Base-by-base conservation (phyloP, 1,284 basidiomycete genomes). In the Pseudozyma sp. region DNA sequence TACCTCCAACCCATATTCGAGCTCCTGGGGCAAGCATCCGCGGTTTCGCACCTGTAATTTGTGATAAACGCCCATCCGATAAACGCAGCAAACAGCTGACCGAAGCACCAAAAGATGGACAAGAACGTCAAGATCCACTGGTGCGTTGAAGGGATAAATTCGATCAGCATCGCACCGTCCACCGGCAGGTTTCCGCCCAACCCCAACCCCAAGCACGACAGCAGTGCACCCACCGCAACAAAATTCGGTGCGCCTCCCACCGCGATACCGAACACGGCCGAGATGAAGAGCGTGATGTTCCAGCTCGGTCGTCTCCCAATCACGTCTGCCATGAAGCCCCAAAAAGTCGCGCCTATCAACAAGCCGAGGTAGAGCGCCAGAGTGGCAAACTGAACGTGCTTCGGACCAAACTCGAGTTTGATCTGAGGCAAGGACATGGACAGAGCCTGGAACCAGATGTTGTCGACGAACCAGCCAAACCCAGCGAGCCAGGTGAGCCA, bases 1-100 rank as follows among this genome's bases (percentile, higher is more conserved):
- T 90, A 90, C 78, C 89, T 86, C 89, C 89, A 90, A 24, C 89
- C 89, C 85, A 87, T 87, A 79, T 90, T 90, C 55, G 86, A 80
- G 3, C 81, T 83, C 56, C 84, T 86, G 3, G 85, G 80, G 69
- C 89, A 89, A 10, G 64, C 31, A 74, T 75, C 60, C 79, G 81
- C 60, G 77, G 73, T 31, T 80, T 59, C 68, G 80, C 70, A 80
- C n/a, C 62, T 30, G 58, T 65, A 89, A 70, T 88, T 87, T 19
- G 85, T 85, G 61, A 89, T 88, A 75, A 89, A 87, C 1, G 77
- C 78, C 80, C 81, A 81, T 4, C 75, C 78, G 44, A 83, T 78
- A 31, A 82, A 56, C 10, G 77, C 73, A 6, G 80, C 83, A 55
- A 84, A 77, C 31, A 89, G 84, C 72, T 89, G 89, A 1, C 90